Evolutionary conservation across 805 yeast genomes (phyloP), one percentile per base, ranked within the genome.

Genomic region (Metschnikowia borealis): DNA sequence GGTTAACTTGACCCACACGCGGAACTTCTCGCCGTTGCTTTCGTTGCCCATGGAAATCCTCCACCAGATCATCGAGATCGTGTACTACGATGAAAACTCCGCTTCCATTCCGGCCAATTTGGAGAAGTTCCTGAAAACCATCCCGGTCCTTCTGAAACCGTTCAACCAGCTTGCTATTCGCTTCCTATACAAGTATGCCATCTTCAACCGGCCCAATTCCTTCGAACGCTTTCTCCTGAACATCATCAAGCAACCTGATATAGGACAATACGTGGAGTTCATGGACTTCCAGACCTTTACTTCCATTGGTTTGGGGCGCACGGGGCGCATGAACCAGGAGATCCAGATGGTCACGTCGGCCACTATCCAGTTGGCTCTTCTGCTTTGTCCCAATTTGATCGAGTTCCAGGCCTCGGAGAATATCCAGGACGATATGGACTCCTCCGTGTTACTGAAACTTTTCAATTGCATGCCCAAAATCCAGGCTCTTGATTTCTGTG

Each of bases 251-350:
- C 60, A 62, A 40, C 69, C 73, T 2, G 68, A 72, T 39, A 67
- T 84, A 44, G 84, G 85, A 15, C 79, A 75, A 52, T 80, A 78
- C 55, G 92, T 88, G 18, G 82, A 83, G 58, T 82, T 84, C 47
- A 78, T 91, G 58, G 97, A 90, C 69, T 91, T 90, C 60, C 87
- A 87, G 61, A 92, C 87, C 58, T 85, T 90, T 66, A 89, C 97
- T 1, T 84, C 92, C 0, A 83, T 91, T 44, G 97, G 97, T 0
- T 74, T 90, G 44, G 97, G 97, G 2, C 75, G 97, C 55, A 87
- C 97, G 0, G 89, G 87, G 10, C 79, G 85, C 58, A 90, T 90
- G 96, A 91, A 87, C 68, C 84, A 81, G 66, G 95, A 87, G 67
- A 90, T 90, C 58, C 95, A 90, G 67, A 87, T 88, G 87, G 89